Evolutionary conservation across 306 rosid genomes (phyloP).

Genomic region (Citrullus colocynthis): DNA sequence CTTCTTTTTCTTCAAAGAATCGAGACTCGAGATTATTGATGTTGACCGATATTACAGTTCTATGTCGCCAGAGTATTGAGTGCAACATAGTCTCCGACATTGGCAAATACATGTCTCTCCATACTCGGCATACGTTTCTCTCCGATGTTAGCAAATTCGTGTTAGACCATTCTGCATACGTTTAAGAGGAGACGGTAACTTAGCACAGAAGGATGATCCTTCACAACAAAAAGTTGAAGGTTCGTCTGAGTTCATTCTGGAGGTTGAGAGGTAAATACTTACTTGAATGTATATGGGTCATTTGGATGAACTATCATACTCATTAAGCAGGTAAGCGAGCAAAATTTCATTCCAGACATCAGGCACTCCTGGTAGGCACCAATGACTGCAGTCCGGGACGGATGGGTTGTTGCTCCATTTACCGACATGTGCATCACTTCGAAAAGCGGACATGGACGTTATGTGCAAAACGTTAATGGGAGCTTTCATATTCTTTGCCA

Average conservation of each 20-base stretch:
- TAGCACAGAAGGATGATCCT: background rate
- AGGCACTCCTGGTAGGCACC: slow-evolving; percentile 99
- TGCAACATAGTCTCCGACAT: background rate
- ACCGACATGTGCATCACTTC: slow-evolving; percentile 84
- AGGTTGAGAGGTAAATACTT: background rate
- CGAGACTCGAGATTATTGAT: background rate
- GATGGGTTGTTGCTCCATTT: slow-evolving; percentile 68
- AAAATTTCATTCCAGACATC: slow-evolving; percentile 94
- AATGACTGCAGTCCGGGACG: slow-evolving; percentile 87
- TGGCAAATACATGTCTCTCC: background rate
- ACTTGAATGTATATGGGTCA: slow-evolving; percentile 9
- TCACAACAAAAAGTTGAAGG: background rate
- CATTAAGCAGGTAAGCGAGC: slow-evolving; percentile 34
- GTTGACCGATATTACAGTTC: background rate
- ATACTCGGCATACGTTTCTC: background rate
- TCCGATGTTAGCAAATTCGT: background rate
- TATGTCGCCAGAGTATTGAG: background rate
- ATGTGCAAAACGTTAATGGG: slow-evolving; percentile 42
- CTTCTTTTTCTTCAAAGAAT: background rate
- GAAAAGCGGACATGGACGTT: slow-evolving; percentile 62
- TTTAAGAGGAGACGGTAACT: background rate
- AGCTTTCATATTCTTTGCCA: slow-evolving; percentile 36
- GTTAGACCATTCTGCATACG: background rate
- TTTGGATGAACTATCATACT: slow-evolving; percentile 5
- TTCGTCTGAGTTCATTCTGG: background rate